A percentile compares a stretch with the other conserved stretches of the same genome.
phyloP scores from a whole-genome alignment of 176 grass and related monocot species.

The Hordeum vulgare region DNA sequence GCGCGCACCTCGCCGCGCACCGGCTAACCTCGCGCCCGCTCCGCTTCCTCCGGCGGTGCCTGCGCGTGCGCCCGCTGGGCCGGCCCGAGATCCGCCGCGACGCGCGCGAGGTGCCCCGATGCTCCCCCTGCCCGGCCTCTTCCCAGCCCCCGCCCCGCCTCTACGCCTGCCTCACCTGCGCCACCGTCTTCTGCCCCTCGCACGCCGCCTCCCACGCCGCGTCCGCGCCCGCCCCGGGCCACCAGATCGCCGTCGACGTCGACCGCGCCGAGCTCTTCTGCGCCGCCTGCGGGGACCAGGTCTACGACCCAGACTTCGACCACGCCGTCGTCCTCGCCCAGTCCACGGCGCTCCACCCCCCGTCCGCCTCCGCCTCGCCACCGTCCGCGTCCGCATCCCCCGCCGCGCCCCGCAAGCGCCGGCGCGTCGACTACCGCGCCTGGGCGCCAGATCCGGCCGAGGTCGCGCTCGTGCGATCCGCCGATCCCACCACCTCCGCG shows the following conservation, averaged over 20 bases:
- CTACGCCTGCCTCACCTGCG: constrained; percentile 80
- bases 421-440: constrained; percentile 59
- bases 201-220: constrained; percentile 59
- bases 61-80: constrained; percentile 62
- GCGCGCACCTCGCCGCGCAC: constrained; percentile 66
- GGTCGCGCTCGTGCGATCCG: constrained; percentile 51
- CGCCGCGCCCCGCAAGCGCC: constrained; percentile 40
- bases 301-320: constrained; percentile 94
- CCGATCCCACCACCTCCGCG: constrained; percentile 39
- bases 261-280: constrained; percentile 88
- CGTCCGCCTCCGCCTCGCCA: neutral
- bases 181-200: constrained; percentile 54
- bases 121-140: constrained; percentile 41
- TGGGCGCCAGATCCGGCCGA: constrained; percentile 78
- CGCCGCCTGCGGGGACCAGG: constrained; percentile 75
- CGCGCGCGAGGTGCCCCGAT: constrained; percentile 52
- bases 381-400: neutral
- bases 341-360: constrained; percentile 35
- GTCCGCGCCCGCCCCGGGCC: constrained; percentile 30
- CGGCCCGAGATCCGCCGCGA: constrained; percentile 71
- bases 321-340: constrained; percentile 69
- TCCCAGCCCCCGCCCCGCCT: constrained; percentile 30
- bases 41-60: constrained; percentile 78
- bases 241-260: constrained; percentile 93
- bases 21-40: constrained; percentile 47